These are phyloP conservation scores for Leishmania braziliensis DNA, from an alignment of 208 protist species.

Conservation along the genomic window DNA sequence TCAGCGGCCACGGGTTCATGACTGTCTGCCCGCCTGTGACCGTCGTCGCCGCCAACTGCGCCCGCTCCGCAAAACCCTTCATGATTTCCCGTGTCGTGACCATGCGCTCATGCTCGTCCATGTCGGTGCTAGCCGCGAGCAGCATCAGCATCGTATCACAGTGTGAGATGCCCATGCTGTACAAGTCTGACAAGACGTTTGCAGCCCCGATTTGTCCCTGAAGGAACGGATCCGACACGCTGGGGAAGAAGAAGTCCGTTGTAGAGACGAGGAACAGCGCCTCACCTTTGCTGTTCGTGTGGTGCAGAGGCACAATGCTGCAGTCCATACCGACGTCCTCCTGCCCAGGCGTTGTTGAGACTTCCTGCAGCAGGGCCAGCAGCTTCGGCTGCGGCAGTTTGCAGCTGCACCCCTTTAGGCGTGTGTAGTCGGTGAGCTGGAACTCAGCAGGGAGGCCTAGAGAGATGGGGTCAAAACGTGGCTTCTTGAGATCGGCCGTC, in stretches of 20 bases:
- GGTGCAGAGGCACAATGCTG: slow-evolving; percentile 88
- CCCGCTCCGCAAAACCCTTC: slow-evolving; percentile 91
- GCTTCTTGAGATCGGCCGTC: slow-evolving; percentile 28
- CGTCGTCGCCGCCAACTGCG: slow-evolving; percentile 63
- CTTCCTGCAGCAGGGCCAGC: slow-evolving; percentile 76
- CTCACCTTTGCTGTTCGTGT: slow-evolving; percentile 46
- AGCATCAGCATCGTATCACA: slow-evolving; percentile 97
- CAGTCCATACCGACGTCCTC: slow-evolving; percentile 93
- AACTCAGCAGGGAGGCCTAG: slow-evolving; percentile 85
- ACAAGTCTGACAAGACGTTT: slow-evolving; percentile 97
- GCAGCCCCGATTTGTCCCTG: slow-evolving; percentile 95
- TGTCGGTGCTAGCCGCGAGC: slow-evolving; percentile 92
- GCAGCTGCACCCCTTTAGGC: slow-evolving; percentile 93
- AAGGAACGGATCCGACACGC: slow-evolving; percentile 95
- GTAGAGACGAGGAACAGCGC: slow-evolving; percentile 93
- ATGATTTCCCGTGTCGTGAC: slow-evolving; percentile 92
- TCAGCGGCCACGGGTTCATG: slow-evolving; percentile 96
- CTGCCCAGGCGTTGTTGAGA: slow-evolving; percentile 67
- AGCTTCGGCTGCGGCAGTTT: slow-evolving; percentile 94
- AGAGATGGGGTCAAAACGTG: slow-evolving; percentile 72
- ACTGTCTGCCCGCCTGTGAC: slow-evolving; percentile 97
- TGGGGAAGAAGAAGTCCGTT: slow-evolving; percentile 97
- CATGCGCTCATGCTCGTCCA: slow-evolving; percentile 84
- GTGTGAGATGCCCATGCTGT: slow-evolving; percentile 94
- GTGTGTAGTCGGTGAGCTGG: slow-evolving; percentile 88